A percentile compares a stretch with the other conserved stretches of the same genome.
phyloP scores from a whole-genome alignment of 306 rosid species.

The Potentilla sterilis region DNA sequence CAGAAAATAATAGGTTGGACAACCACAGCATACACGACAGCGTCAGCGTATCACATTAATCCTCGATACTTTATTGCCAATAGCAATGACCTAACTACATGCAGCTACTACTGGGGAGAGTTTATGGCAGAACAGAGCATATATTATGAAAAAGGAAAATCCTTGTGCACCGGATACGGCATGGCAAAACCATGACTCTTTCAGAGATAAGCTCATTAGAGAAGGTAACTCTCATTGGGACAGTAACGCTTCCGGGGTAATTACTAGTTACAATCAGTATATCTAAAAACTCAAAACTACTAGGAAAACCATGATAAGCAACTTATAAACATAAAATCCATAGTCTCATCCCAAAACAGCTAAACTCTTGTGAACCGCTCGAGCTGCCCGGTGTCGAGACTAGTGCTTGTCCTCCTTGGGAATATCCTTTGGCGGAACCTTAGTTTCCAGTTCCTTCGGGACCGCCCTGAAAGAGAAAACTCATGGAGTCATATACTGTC shows the following conservation, averaged over 20 bases:
- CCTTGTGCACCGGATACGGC: neutral
- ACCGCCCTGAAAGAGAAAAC: neutral
- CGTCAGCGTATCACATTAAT: neutral
- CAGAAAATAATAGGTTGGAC: neutral
- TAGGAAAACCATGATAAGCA: neutral
- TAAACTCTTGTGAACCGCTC: neutral
- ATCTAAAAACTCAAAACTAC: neutral
- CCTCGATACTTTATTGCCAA: neutral
- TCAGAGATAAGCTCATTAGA: neutral
- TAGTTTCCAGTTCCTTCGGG: conserved; percentile 2
- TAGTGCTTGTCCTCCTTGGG: conserved; percentile 7
- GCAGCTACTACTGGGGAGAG: neutral
- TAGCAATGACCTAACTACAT: neutral
- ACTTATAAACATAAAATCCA: neutral
- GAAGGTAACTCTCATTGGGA: neutral
- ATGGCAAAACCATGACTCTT: neutral
- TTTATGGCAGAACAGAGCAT: neutral
- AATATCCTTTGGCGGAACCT: conserved; percentile 1
- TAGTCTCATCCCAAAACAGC: neutral
- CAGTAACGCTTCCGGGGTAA: neutral
- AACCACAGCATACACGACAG: neutral
- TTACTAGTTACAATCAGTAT: conserved; percentile 9
- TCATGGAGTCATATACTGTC: neutral
- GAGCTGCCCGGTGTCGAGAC: neutral
- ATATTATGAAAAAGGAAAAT: neutral